Evolutionary conservation across 345 rosid genomes (phyloP).

Genomic region (Lagerstroemia speciosa): DNA sequence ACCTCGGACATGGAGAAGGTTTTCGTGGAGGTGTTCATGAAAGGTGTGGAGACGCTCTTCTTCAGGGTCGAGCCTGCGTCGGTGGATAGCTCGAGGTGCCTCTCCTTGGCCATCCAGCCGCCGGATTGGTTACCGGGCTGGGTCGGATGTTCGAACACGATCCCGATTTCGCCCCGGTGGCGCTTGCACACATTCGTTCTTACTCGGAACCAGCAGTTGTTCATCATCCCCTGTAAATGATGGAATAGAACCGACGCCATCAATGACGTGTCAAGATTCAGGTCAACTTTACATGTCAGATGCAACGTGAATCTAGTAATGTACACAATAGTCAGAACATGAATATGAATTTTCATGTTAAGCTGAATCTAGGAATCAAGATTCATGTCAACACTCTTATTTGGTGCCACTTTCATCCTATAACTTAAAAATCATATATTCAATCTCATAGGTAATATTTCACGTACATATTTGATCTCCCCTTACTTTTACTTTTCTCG

Average conservation of each 20-base stretch:
- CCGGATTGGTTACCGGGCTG: slow-evolving; percentile 85
- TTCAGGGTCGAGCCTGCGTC: slow-evolving; percentile 42
- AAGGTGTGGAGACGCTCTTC: slow-evolving; percentile 82
- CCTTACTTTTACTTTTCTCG: too few species aligned
- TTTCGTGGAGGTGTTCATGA: slow-evolving; percentile 72
- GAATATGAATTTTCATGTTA: neutral
- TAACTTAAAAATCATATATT: too few species aligned
- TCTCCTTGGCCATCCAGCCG: slow-evolving; percentile 97
- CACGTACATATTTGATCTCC: too few species aligned
- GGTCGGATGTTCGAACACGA: slow-evolving; percentile 89
- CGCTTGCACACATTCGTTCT: slow-evolving; percentile 67
- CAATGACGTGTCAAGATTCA: too few species aligned
- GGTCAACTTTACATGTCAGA: too few species aligned
- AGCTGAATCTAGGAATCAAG: too few species aligned
- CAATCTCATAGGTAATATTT: too few species aligned
- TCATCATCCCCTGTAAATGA: slow-evolving; percentile 86
- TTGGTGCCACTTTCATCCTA: too few species aligned
- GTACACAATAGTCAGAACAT: neutral
- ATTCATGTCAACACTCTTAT: too few species aligned
- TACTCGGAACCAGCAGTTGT: slow-evolving; percentile 88
- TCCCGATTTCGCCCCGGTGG: slow-evolving; percentile 86
- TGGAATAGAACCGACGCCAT: neutral
- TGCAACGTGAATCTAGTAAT: neutral
- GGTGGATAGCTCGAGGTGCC: slow-evolving; percentile 48
- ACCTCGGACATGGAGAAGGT: slow-evolving; percentile 64